These are phyloP conservation scores for Daldinia vernicosa DNA, from an alignment of 495 filamentous ascomycete genomes.

Conservation along the genomic window DNA sequence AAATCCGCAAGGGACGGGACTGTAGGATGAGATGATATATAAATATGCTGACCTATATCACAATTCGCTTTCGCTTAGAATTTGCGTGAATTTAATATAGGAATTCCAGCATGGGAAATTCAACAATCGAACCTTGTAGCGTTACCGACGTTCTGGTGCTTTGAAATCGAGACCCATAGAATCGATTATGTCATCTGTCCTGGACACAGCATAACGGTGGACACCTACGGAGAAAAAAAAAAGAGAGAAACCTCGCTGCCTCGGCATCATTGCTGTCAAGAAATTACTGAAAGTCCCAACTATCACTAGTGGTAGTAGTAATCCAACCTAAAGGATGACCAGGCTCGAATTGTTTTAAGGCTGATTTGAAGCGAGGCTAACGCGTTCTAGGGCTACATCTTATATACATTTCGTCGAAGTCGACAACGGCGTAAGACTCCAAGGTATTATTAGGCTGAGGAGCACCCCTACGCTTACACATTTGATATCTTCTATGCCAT, in stretches of 20 bases:
- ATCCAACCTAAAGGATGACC: background rate
- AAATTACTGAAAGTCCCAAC: background rate
- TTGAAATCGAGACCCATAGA: constrained; percentile 5
- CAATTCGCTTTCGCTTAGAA: background rate
- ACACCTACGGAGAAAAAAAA: background rate
- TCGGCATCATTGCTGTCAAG: constrained; percentile 1
- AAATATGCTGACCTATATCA: background rate
- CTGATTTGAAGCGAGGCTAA: constrained; percentile 21
- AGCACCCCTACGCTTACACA: background rate
- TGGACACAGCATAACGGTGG: background rate
- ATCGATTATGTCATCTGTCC: constrained; percentile 1
- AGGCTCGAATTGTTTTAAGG: constrained; percentile 10
- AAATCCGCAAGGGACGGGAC: background rate
- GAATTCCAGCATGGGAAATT: background rate
- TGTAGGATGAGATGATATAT: background rate
- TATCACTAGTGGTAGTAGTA: constrained; percentile 9
- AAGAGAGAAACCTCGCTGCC: no score
- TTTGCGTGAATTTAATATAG: background rate
- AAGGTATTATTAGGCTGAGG: background rate
- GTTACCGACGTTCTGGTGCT: constrained; percentile 1
- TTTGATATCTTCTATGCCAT: no score
- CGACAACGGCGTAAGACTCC: background rate
- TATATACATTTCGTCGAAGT: background rate
- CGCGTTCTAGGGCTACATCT: background rate
- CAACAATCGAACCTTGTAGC: background rate